Evolutionary conservation across 2,329 filamentous ascomycete genomes (phyloP), one percentile per base, ranked within the genome.

Genomic region (Penicillium sp.): DNA sequence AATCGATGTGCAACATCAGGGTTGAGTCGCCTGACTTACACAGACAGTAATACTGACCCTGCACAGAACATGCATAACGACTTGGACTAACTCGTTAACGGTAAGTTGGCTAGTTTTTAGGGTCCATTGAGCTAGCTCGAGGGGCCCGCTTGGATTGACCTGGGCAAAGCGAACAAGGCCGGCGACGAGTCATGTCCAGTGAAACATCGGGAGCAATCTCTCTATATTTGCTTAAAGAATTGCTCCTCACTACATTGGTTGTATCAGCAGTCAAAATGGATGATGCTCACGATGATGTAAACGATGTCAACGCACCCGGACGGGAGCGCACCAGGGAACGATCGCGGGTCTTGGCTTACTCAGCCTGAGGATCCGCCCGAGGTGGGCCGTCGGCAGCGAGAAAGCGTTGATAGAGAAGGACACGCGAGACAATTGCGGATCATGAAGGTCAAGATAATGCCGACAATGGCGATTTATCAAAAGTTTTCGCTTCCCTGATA

Each of bases 211-310:
- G 22, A 7, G 4, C 9, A 14, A 12, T 19, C 8, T 18, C 9
- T 18, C 10, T 18, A 11, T 11, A 35, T 18, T 5, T 18, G 9
- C 33, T 35, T 10, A 14, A 35, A 35, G 13, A n/a, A 33, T 33
- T n/a, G 16, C 33, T 35, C 11, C 18, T n/a, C 18, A 3, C n/a
- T 18, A 18, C 14, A 7, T 9, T 6, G 14, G 16, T 25, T 25
- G 22, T 25, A 34, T n/a, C 31, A 37, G 16, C 22, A 45, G 33
- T 44, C 41, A 29, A 52, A 56, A 40, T 51, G 46, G 49, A 56
- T 60, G 59, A 61, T 61, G 59, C 53, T 61, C 59, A 61, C 49
- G 36, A 59, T 61, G 59, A 61, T 60, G 59, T 58, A 60, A 60
- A 57, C 34, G 33, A 35, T 35, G 41, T 49, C 40, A 42, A 45